Percentiles rank a stretch among this genome's conserved stretches.
phyloP scores from a whole-genome alignment of 2,329 filamentous ascomycete genomes.

The Aotearoamyces nothofagi region DNA sequence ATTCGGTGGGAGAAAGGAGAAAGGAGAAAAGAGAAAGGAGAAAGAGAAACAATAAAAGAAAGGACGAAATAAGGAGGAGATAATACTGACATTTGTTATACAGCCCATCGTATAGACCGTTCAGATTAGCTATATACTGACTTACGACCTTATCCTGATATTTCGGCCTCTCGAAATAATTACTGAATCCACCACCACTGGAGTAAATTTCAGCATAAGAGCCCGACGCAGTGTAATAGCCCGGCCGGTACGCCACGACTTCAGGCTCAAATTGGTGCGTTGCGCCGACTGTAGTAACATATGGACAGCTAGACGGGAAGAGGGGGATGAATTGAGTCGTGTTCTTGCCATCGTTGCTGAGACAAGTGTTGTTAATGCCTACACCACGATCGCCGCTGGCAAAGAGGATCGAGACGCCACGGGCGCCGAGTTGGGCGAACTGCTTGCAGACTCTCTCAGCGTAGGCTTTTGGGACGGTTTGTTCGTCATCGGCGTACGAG shows the following conservation, averaged over 20 bases:
- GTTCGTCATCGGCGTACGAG: conserved; percentile 53
- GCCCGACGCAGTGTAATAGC: no score
- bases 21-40: no score
- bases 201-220: conserved; percentile 31
- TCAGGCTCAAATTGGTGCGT: conserved; percentile 33
- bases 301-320: conserved; percentile 55
- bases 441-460: conserved; percentile 43
- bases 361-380: conserved; percentile 27
- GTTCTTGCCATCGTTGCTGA: conserved; percentile 39
- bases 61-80: no score
- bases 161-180: conserved; percentile 7
- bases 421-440: conserved; percentile 46
- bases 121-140: conserved; percentile 14
- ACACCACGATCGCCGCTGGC: conserved; percentile 34
- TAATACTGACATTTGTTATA: no score
- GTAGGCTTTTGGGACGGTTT: conserved; percentile 43
- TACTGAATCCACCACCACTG: conserved; percentile 20
- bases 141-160: conserved; percentile 6
- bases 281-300: conserved; percentile 51
- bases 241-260: no score
- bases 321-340: conserved; percentile 38
- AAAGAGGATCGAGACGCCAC: conserved; percentile 48
- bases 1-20: no score
- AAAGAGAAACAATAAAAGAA: no score
- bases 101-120: conserved; percentile 29